Conservation (phyloP, 2,329 filamentous ascomycete genomes). For the Pseudopyricularia javanii region DNA sequence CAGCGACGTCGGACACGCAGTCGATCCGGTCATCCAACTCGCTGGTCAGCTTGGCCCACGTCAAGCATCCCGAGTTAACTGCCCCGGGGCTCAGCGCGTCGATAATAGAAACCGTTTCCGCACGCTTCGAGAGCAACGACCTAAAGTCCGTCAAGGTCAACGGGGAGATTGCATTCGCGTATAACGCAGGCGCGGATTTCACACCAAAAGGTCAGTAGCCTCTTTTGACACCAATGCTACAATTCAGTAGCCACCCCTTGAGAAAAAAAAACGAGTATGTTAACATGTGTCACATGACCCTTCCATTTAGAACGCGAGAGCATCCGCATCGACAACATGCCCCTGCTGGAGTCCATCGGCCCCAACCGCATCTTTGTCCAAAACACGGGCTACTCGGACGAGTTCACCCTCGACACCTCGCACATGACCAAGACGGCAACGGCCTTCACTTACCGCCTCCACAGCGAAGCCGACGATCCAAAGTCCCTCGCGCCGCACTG, state of each 20-base stretch:
- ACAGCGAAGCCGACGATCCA: constrained; percentile 42
- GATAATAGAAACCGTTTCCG: constrained; percentile 83
- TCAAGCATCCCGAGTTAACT: constrained; percentile 71
- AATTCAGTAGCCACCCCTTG: too few relatives aligned
- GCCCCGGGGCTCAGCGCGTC: constrained; percentile 75
- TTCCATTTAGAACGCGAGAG: constrained; percentile 40
- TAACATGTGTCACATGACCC: constrained; percentile 4
- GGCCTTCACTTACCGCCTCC: constrained; percentile 87
- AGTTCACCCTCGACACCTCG: constrained; percentile 65
- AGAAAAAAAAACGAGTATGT: too few relatives aligned
- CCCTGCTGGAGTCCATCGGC: constrained; percentile 79
- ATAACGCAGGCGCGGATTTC: constrained; percentile 46
- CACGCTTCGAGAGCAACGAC: constrained; percentile 63
- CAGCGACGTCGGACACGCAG: constrained; percentile 65
- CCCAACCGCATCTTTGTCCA: constrained; percentile 87
- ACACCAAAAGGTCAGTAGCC: constrained; percentile 33
- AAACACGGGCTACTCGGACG: constrained; percentile 53
- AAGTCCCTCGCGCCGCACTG: constrained; percentile 40
- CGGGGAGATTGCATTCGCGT: constrained; percentile 81
- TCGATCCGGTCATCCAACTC: constrained; percentile 86
- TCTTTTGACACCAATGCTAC: not conserved
- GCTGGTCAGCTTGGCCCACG: constrained; percentile 53
- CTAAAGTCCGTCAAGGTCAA: constrained; percentile 62
- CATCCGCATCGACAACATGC: constrained; percentile 79
- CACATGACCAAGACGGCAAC: constrained; percentile 59